Evolutionary conservation across 2,329 filamentous ascomycete genomes (phyloP).

Genomic region (Penicillium digitatum): DNA sequence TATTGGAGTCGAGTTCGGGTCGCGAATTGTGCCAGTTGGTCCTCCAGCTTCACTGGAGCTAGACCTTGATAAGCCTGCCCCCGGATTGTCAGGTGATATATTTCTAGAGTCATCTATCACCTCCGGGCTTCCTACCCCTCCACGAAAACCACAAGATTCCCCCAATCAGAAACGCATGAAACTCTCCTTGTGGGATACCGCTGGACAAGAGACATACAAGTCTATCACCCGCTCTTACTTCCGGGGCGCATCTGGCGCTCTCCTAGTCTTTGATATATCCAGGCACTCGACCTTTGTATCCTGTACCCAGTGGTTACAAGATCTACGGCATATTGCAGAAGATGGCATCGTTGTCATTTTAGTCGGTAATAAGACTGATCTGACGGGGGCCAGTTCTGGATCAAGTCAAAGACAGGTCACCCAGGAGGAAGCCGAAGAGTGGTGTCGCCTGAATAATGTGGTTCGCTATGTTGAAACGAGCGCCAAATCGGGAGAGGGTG

Average conservation of each 20-base stretch:
- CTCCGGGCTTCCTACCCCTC: constrained; percentile 36
- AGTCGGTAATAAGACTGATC: constrained; percentile 91
- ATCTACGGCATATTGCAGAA: constrained; percentile 90
- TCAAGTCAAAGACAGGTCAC: constrained; percentile 68
- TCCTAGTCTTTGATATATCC: constrained; percentile 94
- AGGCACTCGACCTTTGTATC: constrained; percentile 79
- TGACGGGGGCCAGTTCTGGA: constrained; percentile 53
- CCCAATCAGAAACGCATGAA: constrained; percentile 75
- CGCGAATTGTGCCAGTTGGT: constrained; percentile 84
- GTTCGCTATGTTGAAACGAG: constrained; percentile 94
- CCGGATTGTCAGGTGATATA: constrained; percentile 14
- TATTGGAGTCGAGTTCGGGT: constrained; percentile 94
- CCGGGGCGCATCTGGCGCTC: constrained; percentile 69
- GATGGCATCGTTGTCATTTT: constrained; percentile 91
- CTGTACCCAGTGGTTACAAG: constrained; percentile 88
- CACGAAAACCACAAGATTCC: constrained; percentile 34
- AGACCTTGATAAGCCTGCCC: constrained; percentile 43
- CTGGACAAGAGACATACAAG: constrained; percentile 96
- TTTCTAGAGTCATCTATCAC: constrained; percentile 13
- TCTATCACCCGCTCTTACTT: constrained; percentile 93
- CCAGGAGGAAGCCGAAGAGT: constrained; percentile 77
- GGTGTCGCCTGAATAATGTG: constrained; percentile 80
- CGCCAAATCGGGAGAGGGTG: constrained; percentile 90
- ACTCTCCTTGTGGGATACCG: constrained; percentile 90
- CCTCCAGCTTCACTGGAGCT: constrained; percentile 66